Percentiles rank a stretch among this genome's conserved stretches.
These are phyloP conservation scores for Fusarium floridanum DNA, from an alignment of 2,329 filamentous ascomycete genomes.

Conservation along the genomic window DNA sequence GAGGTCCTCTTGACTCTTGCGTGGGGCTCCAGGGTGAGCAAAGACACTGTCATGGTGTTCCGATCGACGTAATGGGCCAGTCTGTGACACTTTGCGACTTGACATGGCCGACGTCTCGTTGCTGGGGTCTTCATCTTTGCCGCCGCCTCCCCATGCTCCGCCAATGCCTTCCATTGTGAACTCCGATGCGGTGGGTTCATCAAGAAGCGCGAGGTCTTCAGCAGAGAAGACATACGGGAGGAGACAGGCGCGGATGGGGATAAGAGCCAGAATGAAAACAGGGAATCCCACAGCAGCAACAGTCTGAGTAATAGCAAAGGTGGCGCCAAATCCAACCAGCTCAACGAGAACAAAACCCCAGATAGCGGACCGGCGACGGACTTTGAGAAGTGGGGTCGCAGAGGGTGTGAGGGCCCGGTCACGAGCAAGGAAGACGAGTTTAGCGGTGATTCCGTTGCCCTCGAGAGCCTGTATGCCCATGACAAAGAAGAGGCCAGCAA, in stretches of 20 bases:
- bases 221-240: constrained; percentile 72
- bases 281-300: constrained; percentile 87
- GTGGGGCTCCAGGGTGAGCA: constrained; percentile 44
- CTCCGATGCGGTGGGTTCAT: constrained; percentile 79
- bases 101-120: constrained; percentile 35
- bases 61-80: constrained; percentile 5
- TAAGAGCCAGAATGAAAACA: constrained; percentile 77
- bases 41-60: constrained; percentile 43
- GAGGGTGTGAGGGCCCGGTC: constrained; percentile 73
- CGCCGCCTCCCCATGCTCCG: constrained; percentile 66
- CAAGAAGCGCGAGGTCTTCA: constrained; percentile 72
- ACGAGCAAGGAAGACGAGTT: constrained; percentile 76
- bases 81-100: constrained; percentile 25
- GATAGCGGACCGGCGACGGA: constrained; percentile 73
- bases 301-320: constrained; percentile 86
- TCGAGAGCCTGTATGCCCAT: constrained; percentile 85
- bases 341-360: constrained; percentile 80
- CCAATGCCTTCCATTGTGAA: constrained; percentile 84
- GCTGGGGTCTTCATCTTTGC: constrained; percentile 31
- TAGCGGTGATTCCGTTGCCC: constrained; percentile 81
- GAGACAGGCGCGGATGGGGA: constrained; percentile 74
- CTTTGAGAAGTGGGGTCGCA: constrained; percentile 69
- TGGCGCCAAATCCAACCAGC: constrained; percentile 78
- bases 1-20: constrained; percentile 52
- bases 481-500: constrained; percentile 86